These are phyloP conservation scores for Trichoderma aggressivum DNA, from an alignment of 2,329 filamentous ascomycete species.

Conservation along the genomic window DNA sequence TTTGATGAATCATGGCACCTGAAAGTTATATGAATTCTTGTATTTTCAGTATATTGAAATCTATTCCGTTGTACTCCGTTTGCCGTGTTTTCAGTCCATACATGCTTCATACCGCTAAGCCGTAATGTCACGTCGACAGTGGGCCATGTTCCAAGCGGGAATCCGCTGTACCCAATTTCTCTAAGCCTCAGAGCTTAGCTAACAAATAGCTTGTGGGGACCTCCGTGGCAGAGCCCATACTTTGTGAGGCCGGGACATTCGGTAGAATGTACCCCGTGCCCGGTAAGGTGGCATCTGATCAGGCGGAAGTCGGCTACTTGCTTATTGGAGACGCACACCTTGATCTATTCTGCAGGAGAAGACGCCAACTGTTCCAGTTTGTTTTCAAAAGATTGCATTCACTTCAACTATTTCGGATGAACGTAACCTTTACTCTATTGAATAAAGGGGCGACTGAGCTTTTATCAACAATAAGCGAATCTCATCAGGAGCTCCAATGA, in stretches of 20 bases:
- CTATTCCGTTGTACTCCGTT: not conserved
- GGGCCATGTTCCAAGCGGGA: not conserved
- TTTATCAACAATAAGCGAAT: not conserved
- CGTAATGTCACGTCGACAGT: not conserved
- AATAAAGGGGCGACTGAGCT: not conserved
- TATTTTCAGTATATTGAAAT: not conserved
- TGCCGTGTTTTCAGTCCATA: not conserved
- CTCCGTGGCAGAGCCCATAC: not conserved
- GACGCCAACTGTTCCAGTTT: not conserved
- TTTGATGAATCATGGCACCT: not conserved
- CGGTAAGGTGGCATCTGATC: not conserved
- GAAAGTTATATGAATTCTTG: rapidly evolving
- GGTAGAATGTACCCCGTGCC: not conserved
- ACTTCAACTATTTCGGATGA: not conserved
- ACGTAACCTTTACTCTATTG: not conserved
- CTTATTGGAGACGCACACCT: not conserved
- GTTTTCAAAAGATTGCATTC: not conserved
- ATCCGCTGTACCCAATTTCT: not conserved
- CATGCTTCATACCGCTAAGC: not conserved
- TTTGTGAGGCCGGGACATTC: not conserved
- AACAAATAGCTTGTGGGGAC: not conserved
- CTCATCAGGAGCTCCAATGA: not conserved
- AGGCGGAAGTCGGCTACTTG: not conserved
- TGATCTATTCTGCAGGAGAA: not conserved
- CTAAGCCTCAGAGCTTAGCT: not conserved